phyloP scores from a whole-genome alignment of 1,284 basidiomycete species.

The Ceratobasidium sp. region DNA sequence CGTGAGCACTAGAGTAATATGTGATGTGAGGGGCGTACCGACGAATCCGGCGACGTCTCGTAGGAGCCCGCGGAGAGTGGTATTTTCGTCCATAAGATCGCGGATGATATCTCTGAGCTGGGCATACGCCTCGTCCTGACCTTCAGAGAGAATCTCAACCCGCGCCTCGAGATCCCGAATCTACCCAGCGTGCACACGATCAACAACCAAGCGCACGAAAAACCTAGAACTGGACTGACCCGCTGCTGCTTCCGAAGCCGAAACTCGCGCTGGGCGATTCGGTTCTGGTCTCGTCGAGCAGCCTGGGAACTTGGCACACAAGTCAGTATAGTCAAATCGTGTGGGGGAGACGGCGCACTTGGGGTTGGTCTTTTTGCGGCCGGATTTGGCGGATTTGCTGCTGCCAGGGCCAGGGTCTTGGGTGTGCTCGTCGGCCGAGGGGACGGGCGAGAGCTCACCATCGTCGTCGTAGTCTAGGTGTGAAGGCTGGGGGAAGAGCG shows the following conservation, averaged over 20 bases:
- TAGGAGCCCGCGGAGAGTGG: slow-evolving; percentile 80
- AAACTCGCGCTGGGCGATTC: slow-evolving; percentile 93
- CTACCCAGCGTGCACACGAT: slow-evolving; percentile 60
- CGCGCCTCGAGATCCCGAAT: slow-evolving; percentile 92
- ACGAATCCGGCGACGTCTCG: slow-evolving; percentile 81
- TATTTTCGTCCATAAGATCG: slow-evolving; percentile 91
- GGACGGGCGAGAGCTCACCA: slow-evolving; percentile 26
- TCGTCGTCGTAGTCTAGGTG: slow-evolving; percentile 36
- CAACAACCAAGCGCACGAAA: not conserved
- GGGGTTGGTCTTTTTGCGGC: slow-evolving; percentile 44
- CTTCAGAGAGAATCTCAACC: slow-evolving; percentile 88
- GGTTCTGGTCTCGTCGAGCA: slow-evolving; percentile 86
- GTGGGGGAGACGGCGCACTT: slow-evolving; percentile 23
- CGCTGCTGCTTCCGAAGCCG: slow-evolving; percentile 88
- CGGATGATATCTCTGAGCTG: slow-evolving; percentile 84
- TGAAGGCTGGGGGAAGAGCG: not conserved
- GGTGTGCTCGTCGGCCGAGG: slow-evolving; percentile 20
- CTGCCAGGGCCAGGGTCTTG: not conserved
- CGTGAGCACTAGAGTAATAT: not conserved
- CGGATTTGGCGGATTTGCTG: slow-evolving; percentile 25
- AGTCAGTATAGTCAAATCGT: not conserved
- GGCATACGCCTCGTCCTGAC: slow-evolving; percentile 85
- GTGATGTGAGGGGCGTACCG: slow-evolving; percentile 49
- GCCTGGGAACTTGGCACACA: slow-evolving; percentile 74
- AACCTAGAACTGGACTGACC: slow-evolving; percentile 55